Percentiles rank a stretch among this genome's conserved stretches.
These are phyloP conservation scores for Lecanicillium sp. DNA, from an alignment of 2,329 filamentous ascomycete species.

Conservation along the genomic window DNA sequence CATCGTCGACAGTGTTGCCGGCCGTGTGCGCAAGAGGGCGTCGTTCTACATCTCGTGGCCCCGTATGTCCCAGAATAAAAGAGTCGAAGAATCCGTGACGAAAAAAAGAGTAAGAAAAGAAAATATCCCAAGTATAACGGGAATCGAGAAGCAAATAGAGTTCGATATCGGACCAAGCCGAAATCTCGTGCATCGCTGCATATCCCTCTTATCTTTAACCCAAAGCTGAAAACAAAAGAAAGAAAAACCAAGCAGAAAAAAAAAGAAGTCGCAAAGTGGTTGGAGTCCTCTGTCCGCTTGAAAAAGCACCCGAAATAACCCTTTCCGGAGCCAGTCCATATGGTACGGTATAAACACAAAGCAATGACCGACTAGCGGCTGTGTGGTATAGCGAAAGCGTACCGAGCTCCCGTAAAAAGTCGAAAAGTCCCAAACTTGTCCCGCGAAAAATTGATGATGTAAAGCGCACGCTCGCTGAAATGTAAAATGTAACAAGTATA, in stretches of 20 bases:
- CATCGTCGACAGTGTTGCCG: conserved; percentile 14
- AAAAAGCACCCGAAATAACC: conserved; percentile 44
- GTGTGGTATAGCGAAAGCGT: conserved; percentile 14
- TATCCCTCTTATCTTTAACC: conserved; percentile 48
- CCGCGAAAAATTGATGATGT: conserved; percentile 18
- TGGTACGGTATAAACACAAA: conserved; percentile 37
- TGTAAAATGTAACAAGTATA: conserved; percentile 12
- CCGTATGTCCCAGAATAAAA: conserved; percentile 24
- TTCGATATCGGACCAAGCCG: conserved; percentile 41
- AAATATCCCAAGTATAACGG: conserved; percentile 21
- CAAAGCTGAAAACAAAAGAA: conserved; percentile 20
- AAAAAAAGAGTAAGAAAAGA: conserved; percentile 19
- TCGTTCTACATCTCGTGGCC: not conserved
- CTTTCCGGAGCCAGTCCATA: conserved; percentile 47
- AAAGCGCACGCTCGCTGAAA: conserved; percentile 34
- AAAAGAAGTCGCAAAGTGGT: conserved; percentile 33
- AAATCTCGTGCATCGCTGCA: conserved; percentile 57
- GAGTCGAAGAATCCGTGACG: conserved; percentile 14
- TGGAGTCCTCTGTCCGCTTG: conserved; percentile 38
- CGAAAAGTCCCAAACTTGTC: conserved; percentile 24
- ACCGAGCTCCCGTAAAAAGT: conserved; percentile 4
- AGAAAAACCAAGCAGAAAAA: conserved; percentile 20
- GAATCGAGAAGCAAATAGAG: conserved; percentile 35
- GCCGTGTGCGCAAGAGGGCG: conserved; percentile 27
- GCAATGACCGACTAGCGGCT: conserved; percentile 42